Conservation (phyloP, 192 early-diverging fungal genomes). For the Cetraspora pellucida region DNA sequence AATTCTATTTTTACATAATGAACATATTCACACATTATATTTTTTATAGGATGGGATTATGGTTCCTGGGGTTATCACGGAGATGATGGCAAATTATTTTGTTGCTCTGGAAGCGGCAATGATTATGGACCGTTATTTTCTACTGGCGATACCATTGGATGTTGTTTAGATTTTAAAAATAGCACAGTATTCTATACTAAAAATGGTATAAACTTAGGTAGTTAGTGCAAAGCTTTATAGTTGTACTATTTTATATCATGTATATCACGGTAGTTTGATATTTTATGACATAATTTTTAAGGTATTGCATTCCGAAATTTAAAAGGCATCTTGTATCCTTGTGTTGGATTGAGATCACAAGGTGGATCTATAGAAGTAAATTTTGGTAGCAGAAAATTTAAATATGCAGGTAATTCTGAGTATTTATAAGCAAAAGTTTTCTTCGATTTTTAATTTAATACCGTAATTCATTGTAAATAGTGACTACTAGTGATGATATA, state of each 20-base stretch:
- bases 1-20: not conserved
- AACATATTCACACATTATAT: not conserved
- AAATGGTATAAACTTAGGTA: slow-evolving; percentile 80
- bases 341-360: slow-evolving; percentile 60
- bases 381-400: slow-evolving; percentile 72
- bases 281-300: slow-evolving; percentile 31
- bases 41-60: slow-evolving; percentile 74
- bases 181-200: slow-evolving; percentile 85
- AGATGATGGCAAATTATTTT: slow-evolving; percentile 88
- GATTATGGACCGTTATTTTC: slow-evolving; percentile 85
- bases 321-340: slow-evolving; percentile 62
- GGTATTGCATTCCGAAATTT: slow-evolving; percentile 40
- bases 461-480: not conserved
- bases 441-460: not conserved
- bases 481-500: not conserved
- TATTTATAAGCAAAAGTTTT: not conserved
- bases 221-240: not conserved
- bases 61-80: slow-evolving; percentile 95
- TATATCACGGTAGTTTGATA: not conserved
- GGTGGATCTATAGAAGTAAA: slow-evolving; percentile 75
- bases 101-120: slow-evolving; percentile 65
- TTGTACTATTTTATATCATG: not conserved
- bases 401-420: slow-evolving; percentile 50
- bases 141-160: slow-evolving; percentile 92
- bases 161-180: slow-evolving; percentile 81